Base-by-base conservation (phyloP, 2,329 filamentous ascomycete genomes). In the Tympanopsis confertula region DNA sequence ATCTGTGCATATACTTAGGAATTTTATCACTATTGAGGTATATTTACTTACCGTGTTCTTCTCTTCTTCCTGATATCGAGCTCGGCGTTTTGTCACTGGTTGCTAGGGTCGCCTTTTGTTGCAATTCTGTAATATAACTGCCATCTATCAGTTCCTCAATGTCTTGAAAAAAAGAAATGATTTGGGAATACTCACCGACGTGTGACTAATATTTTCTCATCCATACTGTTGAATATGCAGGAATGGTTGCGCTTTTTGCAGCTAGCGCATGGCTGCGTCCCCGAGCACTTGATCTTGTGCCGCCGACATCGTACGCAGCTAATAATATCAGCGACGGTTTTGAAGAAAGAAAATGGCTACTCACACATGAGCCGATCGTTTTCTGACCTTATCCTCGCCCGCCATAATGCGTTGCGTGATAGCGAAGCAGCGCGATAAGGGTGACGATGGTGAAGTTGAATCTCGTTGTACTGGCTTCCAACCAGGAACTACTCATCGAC, bases 141-240 rank as follows among this genome's bases (percentile, higher is more conserved):
- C 4, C 38, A 20, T 50, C 15, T 35, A 38, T 14, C 7, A 33
- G 41, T 39, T 26, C 4, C 7, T 36, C 26, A 13, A n/a, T n/a
- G n/a, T n/a, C n/a, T n/a, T n/a, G n/a, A n/a, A n/a, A n/a, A 38
- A 32, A 36, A 15, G 19, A 37, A 39, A 29, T 35, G 15, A 32
- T n/a, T 28, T 19, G 38, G 26, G 14, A 4, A 38, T 29, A 44
- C 50, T 38, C 44, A 66, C 65, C 61, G 62, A 50, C 56, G 54
- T 13, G 65, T 66, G 3, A 71, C 65, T 3, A 69, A 47, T 13
- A 70, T 54, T 42, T 68, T 69, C 36, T 68, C 61, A 26, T 66
- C 60, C n/a, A 57, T 54, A 28, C 66, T 61, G 40, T 66, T 60
- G 37, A 66, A 66, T 4, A 52, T 50, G 38, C 63, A 66, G 1